Evolutionary conservation across 2,329 filamentous ascomycete genomes (phyloP).

Genomic region (Tolypocladium album): DNA sequence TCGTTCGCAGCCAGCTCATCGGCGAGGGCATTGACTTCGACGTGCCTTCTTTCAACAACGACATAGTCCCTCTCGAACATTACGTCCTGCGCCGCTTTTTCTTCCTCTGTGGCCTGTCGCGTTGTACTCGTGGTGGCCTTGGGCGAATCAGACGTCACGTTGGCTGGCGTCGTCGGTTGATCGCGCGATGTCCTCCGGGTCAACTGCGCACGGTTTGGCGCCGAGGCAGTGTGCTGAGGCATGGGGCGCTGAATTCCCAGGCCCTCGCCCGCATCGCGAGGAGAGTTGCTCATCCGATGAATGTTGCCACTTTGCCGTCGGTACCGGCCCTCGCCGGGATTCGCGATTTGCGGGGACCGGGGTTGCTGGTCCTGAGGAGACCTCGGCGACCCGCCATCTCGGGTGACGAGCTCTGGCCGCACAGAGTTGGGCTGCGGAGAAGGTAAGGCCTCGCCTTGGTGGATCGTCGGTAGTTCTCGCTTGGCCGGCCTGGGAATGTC

Average conservation of each 20-base stretch:
- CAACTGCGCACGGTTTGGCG: constrained; percentile 30
- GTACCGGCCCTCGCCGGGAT: constrained; percentile 26
- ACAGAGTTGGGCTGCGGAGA: constrained; percentile 12
- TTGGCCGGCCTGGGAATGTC: constrained; percentile 42
- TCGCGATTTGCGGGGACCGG: constrained; percentile 32
- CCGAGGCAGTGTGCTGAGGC: constrained; percentile 35
- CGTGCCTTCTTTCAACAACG: constrained; percentile 84
- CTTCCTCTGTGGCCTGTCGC: constrained; percentile 44
- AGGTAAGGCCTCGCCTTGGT: constrained; percentile 17
- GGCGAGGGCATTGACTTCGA: constrained; percentile 94
- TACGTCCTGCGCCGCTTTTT: constrained; percentile 72
- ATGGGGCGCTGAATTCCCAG: constrained; percentile 40
- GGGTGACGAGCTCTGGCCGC: constrained; percentile 21
- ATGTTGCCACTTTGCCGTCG: constrained; percentile 15
- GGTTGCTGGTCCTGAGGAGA: constrained; percentile 31
- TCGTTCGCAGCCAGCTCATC: constrained; percentile 87
- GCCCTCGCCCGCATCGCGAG: constrained; percentile 35
- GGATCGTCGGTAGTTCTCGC: constrained; percentile 23
- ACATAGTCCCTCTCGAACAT: constrained; percentile 92
- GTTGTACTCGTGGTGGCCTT: constrained; percentile 13
- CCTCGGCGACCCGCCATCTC: constrained; percentile 20
- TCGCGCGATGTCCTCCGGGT: constrained; percentile 13
- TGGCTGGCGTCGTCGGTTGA: constrained; percentile 11
- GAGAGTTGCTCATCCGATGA: constrained; percentile 28
- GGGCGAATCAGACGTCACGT: constrained; percentile 21